These are phyloP conservation scores for Petasospora fabianii DNA, from an alignment of 1,139 yeast genomes.

Conservation along the genomic window DNA sequence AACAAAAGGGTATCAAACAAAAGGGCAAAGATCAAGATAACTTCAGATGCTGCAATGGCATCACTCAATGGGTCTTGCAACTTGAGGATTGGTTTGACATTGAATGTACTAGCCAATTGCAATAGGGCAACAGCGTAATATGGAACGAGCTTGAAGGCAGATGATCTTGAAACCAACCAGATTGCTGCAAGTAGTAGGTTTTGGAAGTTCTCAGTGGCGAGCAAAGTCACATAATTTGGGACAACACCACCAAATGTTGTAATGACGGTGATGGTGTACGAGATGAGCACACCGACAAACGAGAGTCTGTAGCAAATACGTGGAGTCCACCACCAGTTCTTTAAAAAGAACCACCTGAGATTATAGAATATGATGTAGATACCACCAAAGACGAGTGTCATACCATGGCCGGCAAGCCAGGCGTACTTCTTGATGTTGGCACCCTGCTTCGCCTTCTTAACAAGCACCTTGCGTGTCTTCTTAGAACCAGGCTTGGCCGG, in stretches of 20 bases:
- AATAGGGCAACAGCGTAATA: slow-evolving; percentile 52
- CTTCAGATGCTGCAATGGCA: slow-evolving; percentile 58
- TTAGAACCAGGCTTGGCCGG: slow-evolving; percentile 18
- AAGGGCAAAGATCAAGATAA: slow-evolving; percentile 49
- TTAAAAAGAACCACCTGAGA: slow-evolving; percentile 34
- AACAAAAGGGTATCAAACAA: slow-evolving; percentile 56
- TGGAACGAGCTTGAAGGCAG: slow-evolving; percentile 64
- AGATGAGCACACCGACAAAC: slow-evolving; percentile 51
- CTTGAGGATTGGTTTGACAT: slow-evolving; percentile 40
- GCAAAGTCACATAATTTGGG: slow-evolving; percentile 55
- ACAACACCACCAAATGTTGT: slow-evolving; percentile 53
- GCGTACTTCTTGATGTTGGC: slow-evolving; percentile 43
- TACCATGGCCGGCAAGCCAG: slow-evolving; percentile 63
- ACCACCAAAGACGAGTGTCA: slow-evolving; percentile 47
- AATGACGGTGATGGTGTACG: slow-evolving; percentile 51
- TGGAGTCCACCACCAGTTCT: slow-evolving; percentile 38
- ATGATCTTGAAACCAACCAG: slow-evolving; percentile 64
- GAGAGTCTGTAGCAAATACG: slow-evolving; percentile 48
- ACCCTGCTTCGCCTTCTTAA: slow-evolving; percentile 38
- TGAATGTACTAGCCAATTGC: slow-evolving; percentile 45
- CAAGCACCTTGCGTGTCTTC: slow-evolving; percentile 26
- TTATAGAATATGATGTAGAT: slow-evolving; percentile 46
- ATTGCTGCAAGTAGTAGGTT: slow-evolving; percentile 48
- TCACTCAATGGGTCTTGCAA: slow-evolving; percentile 41
- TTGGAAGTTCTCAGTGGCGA: slow-evolving; percentile 71